phyloP scores from a whole-genome alignment of 306 rosid genomes.

The Psophocarpus tetragonolobus region DNA sequence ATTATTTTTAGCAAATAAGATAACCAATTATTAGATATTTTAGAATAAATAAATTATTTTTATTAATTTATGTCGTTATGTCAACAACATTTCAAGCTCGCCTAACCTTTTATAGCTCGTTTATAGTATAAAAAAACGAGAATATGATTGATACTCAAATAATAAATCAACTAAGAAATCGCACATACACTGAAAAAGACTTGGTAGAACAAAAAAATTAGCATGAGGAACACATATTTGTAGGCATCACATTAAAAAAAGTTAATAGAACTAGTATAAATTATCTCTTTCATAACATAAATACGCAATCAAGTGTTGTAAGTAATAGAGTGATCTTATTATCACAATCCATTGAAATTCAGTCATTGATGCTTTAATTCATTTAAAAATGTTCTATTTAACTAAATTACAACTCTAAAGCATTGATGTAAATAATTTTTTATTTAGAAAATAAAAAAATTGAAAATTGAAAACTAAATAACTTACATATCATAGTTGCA shows the following conservation, averaged over 20 bases:
- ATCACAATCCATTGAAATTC: too few relatives aligned
- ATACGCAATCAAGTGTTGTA: too few relatives aligned
- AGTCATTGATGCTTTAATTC: too few relatives aligned
- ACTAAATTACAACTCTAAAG: background rate
- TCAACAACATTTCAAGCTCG: background rate
- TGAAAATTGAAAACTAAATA: background rate
- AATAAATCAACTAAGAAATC: conserved; percentile 1
- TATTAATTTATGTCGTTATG: conserved; percentile 6
- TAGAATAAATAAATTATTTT: background rate
- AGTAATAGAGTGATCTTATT: too few relatives aligned
- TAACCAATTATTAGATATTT: too few relatives aligned
- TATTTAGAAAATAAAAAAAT: background rate
- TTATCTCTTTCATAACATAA: conserved; percentile 16
- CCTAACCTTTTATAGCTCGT: background rate
- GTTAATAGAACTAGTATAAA: background rate
- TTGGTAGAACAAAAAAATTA: background rate
- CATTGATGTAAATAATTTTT: background rate
- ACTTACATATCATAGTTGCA: conserved; percentile 13
- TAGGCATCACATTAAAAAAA: background rate
- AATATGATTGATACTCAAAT: background rate
- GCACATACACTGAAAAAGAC: background rate
- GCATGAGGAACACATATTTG: background rate
- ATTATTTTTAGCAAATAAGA: too few relatives aligned
- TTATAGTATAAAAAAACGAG: background rate
- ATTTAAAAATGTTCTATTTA: too few relatives aligned